Evolutionary conservation across 768 basidiomycete species (phyloP).

Genomic region (Baorangia bicolor): DNA sequence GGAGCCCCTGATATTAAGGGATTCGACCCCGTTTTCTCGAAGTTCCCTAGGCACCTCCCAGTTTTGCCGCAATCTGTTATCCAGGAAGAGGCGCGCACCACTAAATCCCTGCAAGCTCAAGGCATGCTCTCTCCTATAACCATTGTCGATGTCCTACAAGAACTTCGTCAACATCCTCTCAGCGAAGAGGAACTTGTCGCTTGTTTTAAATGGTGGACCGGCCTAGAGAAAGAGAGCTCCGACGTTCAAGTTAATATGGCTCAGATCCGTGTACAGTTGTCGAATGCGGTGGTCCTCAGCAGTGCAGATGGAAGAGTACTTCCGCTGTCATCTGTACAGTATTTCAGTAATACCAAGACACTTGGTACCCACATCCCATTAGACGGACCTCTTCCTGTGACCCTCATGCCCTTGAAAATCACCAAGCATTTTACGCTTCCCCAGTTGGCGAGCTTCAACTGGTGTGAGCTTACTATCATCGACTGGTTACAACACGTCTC

Average conservation of each 20-base stretch:
- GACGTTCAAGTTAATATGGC: constrained; percentile 39
- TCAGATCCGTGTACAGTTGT: constrained; percentile 55
- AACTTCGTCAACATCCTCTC: constrained; percentile 71
- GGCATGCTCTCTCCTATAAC: constrained; percentile 71
- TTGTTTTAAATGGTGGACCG: constrained; percentile 86
- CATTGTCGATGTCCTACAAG: constrained; percentile 79
- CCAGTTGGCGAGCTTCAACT: constrained; percentile 63
- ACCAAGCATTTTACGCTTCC: constrained; percentile 51
- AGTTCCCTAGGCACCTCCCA: constrained; percentile 78
- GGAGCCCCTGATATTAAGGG: constrained; percentile 38
- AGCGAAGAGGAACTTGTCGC: constrained; percentile 70
- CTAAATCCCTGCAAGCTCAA: constrained; percentile 58
- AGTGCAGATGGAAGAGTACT: constrained; percentile 54
- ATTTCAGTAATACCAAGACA: constrained; percentile 65
- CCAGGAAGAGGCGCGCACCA: constrained; percentile 54
- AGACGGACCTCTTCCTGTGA: constrained; percentile 11
- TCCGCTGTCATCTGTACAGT: constrained; percentile 66
- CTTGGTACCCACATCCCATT: constrained; percentile 48
- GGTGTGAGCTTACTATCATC: constrained; percentile 71
- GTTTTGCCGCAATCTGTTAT: constrained; percentile 64
- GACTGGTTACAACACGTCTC: constrained; percentile 77
- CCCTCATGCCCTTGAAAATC: constrained; percentile 10
- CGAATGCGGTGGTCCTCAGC: constrained; percentile 67
- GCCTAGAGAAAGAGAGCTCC: constrained; percentile 37
- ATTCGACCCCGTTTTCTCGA: constrained; percentile 66